Percentiles rank a stretch among this genome's conserved stretches.
phyloP scores from a whole-genome alignment of 164 flowering plant genomes.

The Chimonanthus praecox region DNA sequence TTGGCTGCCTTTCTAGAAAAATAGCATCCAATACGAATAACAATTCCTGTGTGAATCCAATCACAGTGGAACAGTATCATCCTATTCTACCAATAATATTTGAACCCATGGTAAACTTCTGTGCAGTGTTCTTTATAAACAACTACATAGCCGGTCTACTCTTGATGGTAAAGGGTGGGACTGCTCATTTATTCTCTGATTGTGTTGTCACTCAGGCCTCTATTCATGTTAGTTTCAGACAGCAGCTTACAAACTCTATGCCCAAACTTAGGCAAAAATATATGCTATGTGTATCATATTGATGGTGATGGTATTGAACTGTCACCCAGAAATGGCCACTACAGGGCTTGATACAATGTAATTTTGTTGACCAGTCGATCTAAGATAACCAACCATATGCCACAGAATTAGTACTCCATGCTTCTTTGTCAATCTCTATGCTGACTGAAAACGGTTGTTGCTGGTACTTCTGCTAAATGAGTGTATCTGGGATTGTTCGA shows the following conservation, averaged over 20 bases:
- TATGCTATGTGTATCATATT: not conserved
- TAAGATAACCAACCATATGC: conserved; percentile 24
- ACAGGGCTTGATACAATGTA: conserved; percentile 26
- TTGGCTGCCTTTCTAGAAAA: not conserved
- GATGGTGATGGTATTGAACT: not conserved
- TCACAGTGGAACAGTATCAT: not conserved
- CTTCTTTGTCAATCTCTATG: conserved; percentile 15
- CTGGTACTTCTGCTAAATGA: conserved; percentile 4
- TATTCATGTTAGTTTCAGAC: not conserved
- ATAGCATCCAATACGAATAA: not conserved
- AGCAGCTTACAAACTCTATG: not conserved
- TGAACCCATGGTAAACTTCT: not conserved
- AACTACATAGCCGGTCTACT: not conserved
- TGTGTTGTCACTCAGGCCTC: not conserved
- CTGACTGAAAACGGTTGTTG: conserved; percentile 9
- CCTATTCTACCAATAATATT: not conserved
- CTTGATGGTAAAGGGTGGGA: not conserved
- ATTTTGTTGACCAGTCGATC: conserved; percentile 22
- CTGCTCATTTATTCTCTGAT: not conserved
- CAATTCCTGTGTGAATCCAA: not conserved
- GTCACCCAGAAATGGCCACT: conserved; percentile 12
- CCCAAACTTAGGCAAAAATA: not conserved
- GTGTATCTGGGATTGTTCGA: conserved; percentile 13
- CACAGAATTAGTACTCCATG: not conserved
- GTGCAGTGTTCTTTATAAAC: not conserved